Evolutionary conservation across 140 eudicot genomes (phyloP).

Genomic region (Cichorium intybus): DNA sequence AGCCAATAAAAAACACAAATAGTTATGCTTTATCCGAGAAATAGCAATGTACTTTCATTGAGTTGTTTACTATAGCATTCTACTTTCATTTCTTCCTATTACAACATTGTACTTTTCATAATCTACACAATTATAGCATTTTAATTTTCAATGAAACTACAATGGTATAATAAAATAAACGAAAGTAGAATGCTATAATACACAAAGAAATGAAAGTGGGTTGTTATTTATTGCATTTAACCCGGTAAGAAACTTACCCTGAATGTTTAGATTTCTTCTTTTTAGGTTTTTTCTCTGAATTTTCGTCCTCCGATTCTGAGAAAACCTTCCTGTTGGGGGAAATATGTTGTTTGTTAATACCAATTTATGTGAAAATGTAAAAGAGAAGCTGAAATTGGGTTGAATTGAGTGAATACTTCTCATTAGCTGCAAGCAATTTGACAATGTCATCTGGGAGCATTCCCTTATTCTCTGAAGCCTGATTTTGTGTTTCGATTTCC

Average conservation of each 20-base stretch:
- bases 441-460: conserved; percentile 95
- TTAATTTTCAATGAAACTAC: no score
- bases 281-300: conserved; percentile 49
- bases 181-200: no score
- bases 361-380: background rate
- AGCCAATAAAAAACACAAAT: background rate
- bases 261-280: conserved; percentile 61
- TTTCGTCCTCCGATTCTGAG: conserved; percentile 73
- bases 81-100: no score
- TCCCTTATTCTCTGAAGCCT: conserved; percentile 38
- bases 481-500: conserved; percentile 33
- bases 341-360: background rate
- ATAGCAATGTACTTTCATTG: no score
- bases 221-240: no score
- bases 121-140: no score
- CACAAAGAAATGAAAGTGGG: no score
- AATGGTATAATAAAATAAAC: no score
- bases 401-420: conserved; percentile 49
- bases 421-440: conserved; percentile 67
- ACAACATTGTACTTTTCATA: no score
- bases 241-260: conserved; percentile 66
- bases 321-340: conserved; percentile 59
- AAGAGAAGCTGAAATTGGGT: background rate
- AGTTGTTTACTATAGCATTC: no score
- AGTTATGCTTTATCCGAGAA: background rate